A percentile compares a stretch with the other conserved stretches of the same genome.
phyloP scores from a whole-genome alignment of 1,284 basidiomycete genomes.

The Tremellales sp. region DNA sequence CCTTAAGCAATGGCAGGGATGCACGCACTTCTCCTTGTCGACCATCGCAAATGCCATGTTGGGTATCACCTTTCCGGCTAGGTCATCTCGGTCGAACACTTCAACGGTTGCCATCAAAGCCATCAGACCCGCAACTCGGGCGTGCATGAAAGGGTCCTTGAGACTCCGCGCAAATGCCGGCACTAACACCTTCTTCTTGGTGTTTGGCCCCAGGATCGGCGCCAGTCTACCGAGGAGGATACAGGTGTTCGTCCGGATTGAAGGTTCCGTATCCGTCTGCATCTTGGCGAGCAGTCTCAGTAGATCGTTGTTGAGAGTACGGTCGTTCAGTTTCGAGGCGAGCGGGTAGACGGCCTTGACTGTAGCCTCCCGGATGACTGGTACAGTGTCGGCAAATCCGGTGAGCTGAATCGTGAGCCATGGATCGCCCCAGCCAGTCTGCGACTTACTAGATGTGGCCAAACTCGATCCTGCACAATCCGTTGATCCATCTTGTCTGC shows the following conservation, averaged over 20 bases:
- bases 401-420: conserved; percentile 57
- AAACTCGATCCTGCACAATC: conserved; percentile 80
- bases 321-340: conserved; percentile 77
- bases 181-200: conserved; percentile 90
- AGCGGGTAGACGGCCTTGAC: conserved; percentile 81
- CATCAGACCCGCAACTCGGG: conserved; percentile 91
- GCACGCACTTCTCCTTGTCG: conserved; percentile 79
- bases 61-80: conserved; percentile 85
- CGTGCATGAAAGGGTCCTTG: conserved; percentile 88
- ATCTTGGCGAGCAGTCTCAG: conserved; percentile 87
- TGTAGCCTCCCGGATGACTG: conserved; percentile 90
- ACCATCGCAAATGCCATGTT: conserved; percentile 73
- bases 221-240: conserved; percentile 91
- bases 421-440: background rate
- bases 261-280: conserved; percentile 86
- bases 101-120: conserved; percentile 93
- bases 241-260: conserved; percentile 96
- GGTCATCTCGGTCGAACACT: conserved; percentile 79
- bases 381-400: conserved; percentile 90
- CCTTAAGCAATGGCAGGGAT: background rate
- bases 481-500: conserved; percentile 81
- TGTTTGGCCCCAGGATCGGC: conserved; percentile 76
- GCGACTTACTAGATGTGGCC: conserved; percentile 75
- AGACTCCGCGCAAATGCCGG: conserved; percentile 89
- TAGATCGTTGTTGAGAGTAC: conserved; percentile 94